A percentile compares a stretch with the other conserved stretches of the same genome.
Conservation (phyloP, 177 flowering plant species). For the Vitis hybrid region DNA sequence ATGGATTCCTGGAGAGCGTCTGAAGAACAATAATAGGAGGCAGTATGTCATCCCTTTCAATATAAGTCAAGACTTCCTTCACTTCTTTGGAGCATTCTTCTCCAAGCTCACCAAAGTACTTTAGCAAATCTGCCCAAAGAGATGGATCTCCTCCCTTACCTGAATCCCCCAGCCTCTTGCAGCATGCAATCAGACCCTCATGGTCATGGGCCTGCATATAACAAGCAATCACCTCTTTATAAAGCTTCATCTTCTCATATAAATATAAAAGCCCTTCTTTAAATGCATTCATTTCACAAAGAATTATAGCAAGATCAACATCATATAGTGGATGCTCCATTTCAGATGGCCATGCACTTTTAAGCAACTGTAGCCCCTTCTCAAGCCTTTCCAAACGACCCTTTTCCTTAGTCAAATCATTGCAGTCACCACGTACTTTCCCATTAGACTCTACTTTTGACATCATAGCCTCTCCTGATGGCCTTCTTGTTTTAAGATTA, state of each 20-base stretch:
- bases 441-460: slow-evolving; percentile 47
- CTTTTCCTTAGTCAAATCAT: slow-evolving; percentile 38
- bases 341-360: slow-evolving; percentile 85
- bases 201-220: slow-evolving; percentile 97
- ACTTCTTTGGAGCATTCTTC: slow-evolving; percentile 99
- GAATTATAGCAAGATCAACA: slow-evolving; percentile 86
- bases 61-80: slow-evolving; percentile 82
- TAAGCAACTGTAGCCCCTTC: slow-evolving; percentile 78
- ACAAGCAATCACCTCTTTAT: slow-evolving; percentile 95
- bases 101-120: slow-evolving; percentile 97
- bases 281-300: slow-evolving; percentile 90
- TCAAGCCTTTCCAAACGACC: slow-evolving; percentile 48
- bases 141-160: slow-evolving; percentile 90
- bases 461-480: slow-evolving; percentile 23
- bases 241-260: slow-evolving; percentile 92
- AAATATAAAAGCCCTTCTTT: slow-evolving; percentile 79
- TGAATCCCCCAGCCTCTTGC: slow-evolving; percentile 92
- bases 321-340: slow-evolving; percentile 83
- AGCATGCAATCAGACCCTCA: slow-evolving; percentile 94
- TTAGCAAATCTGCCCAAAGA: slow-evolving; percentile 90
- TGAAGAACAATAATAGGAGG: slow-evolving; percentile 94
- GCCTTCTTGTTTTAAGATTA: slow-evolving; percentile 21
- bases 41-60: slow-evolving; percentile 94
- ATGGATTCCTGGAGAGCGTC: slow-evolving; percentile 80
- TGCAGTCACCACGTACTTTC: slow-evolving; percentile 26